Evolutionary conservation across 345 rosid genomes (phyloP).

Genomic region (Hibiscus syriacus): DNA sequence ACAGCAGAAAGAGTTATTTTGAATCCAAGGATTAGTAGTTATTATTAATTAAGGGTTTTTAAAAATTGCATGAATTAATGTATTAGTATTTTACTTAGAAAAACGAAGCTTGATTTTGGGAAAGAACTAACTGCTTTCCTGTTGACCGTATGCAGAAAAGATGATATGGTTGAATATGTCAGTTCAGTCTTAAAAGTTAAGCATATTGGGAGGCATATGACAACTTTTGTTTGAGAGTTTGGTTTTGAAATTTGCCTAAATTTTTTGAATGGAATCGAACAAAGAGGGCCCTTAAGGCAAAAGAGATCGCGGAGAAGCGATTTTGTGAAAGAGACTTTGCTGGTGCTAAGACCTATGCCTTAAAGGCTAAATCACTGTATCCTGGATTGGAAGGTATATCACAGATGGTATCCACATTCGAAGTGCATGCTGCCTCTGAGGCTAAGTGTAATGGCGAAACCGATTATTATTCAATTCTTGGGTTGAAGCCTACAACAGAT

Average conservation of each 20-base stretch:
- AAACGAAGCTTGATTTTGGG: slow-evolving; percentile 1
- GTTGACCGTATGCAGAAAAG: slow-evolving; percentile 39
- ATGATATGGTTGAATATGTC: slow-evolving; percentile 26
- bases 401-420: slow-evolving; percentile 88
- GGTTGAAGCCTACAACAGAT: slow-evolving; percentile 84
- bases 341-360: slow-evolving; percentile 71
- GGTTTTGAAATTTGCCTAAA: slow-evolving; percentile 16
- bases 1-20: neutral
- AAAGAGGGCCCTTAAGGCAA: slow-evolving; percentile 74
- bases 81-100: slow-evolving; percentile 8
- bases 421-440: slow-evolving; percentile 83
- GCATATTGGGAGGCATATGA: slow-evolving; percentile 29
- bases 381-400: slow-evolving; percentile 86
- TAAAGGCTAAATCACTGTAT: slow-evolving; percentile 68
- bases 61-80: slow-evolving; percentile 17
- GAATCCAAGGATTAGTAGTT: neutral
- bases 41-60: slow-evolving; percentile 3
- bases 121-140: slow-evolving; percentile 12
- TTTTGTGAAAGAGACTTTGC: slow-evolving; percentile 73
- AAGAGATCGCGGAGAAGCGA: slow-evolving; percentile 80
- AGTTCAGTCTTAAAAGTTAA: slow-evolving; percentile 17
- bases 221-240: slow-evolving; percentile 21
- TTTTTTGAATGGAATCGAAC: slow-evolving; percentile 60
- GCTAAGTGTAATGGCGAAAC: slow-evolving; percentile 50
- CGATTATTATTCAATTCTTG: slow-evolving; percentile 76